phyloP scores from a whole-genome alignment of 2,329 filamentous ascomycete genomes.

The Colletotrichum sp. region DNA sequence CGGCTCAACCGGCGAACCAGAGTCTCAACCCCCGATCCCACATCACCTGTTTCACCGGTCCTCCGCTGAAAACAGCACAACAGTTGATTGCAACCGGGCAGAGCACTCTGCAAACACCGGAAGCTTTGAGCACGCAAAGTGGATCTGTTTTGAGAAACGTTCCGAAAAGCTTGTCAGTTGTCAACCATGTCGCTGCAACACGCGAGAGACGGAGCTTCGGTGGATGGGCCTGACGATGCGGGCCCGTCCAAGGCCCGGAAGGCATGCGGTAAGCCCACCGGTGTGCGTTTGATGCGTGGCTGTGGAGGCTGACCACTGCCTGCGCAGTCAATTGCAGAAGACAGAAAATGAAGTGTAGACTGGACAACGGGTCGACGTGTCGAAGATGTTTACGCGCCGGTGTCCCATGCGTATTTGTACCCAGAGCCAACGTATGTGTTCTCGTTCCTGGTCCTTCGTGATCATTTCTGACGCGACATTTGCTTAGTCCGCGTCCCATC shows the following conservation, averaged over 20 bases:
- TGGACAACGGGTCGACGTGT: conserved; percentile 36
- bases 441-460: neutral
- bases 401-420: conserved; percentile 44
- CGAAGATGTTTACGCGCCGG: conserved; percentile 37
- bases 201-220: neutral
- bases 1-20: conserved; percentile 15
- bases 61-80: neutral
- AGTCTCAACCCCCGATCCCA: neutral
- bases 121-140: neutral
- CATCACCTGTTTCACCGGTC: conserved; percentile 1
- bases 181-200: neutral
- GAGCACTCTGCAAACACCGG: neutral
- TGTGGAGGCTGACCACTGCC: neutral
- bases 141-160: neutral
- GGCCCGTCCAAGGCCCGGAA: conserved; percentile 32
- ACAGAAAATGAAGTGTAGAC: conserved; percentile 42
- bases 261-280: conserved; percentile 29
- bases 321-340: conserved; percentile 29
- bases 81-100: neutral
- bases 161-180: neutral
- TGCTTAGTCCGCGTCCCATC: conserved; percentile 17
- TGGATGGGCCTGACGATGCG: neutral
- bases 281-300: neutral
- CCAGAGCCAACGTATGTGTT: conserved; percentile 40
- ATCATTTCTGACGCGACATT: neutral